Conservation (phyloP, 164 flowering plant species). For the Vitis labrusca region DNA sequence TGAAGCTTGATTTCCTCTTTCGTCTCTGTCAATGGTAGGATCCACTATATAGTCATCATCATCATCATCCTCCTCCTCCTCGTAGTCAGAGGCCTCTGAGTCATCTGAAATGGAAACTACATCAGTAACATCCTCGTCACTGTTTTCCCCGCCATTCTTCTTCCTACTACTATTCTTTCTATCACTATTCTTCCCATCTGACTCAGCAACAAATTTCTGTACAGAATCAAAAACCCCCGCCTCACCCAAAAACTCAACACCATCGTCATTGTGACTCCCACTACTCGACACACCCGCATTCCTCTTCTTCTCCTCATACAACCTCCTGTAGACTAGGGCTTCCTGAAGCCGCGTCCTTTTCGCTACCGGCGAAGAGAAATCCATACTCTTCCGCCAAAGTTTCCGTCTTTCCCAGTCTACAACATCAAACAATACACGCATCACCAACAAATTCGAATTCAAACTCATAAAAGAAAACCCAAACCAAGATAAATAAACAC, state of each 20-base stretch:
- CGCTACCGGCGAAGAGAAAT: constrained; percentile 4
- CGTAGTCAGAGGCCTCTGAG: too few relatives aligned
- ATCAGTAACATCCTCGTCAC: background rate
- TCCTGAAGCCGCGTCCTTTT: constrained; percentile 14
- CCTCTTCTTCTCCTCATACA: constrained; percentile 5
- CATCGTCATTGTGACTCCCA: background rate
- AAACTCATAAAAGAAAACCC: background rate
- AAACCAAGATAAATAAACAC: background rate
- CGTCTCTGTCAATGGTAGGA: too few relatives aligned
- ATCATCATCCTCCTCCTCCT: background rate
- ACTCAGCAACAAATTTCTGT: too few relatives aligned
- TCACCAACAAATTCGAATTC: background rate
- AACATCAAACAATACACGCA: background rate
- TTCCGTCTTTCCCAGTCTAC: background rate
- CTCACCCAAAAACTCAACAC: too few relatives aligned
- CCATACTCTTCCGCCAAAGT: background rate
- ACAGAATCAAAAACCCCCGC: background rate
- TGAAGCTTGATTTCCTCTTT: too few relatives aligned
- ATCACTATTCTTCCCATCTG: too few relatives aligned
- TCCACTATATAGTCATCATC: background rate
- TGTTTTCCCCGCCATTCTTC: background rate
- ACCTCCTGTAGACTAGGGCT: constrained; percentile 1
- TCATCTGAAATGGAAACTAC: too few relatives aligned
- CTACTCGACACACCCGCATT: background rate
- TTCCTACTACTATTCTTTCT: background rate